Base-by-base conservation (phyloP, 768 basidiomycete genomes). In the Amanita subjunquillea region DNA sequence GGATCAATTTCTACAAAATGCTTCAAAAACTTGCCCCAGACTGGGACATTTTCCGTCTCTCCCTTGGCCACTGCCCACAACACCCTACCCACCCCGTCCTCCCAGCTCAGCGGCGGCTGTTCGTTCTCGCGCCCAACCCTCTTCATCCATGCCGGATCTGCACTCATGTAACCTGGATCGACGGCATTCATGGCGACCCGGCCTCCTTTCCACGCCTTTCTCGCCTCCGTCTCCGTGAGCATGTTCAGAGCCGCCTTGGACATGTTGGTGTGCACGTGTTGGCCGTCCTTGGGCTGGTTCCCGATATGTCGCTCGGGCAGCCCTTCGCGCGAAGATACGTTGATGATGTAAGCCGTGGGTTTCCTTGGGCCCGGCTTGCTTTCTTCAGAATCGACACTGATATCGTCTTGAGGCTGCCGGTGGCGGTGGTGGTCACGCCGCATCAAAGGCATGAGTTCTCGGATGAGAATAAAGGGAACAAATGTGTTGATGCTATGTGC, bases 211-310 rank as follows among this genome's bases (percentile, higher is more conserved):
- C 66, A 68, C 41, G 65, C 62, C 39, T 60, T 45, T 10, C 51
- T 54, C 2, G 66, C 68, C 53, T 69, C 61, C 0, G 67, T 71
- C 50, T 69, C 66, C 3, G 68, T 66, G 22, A 69, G 59, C 68
- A 69, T 69, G 48, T 69, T 69, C 27, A 68, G 57, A 13, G 68
- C 69, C 10, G 69, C 68, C 53, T 69, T 69, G 6, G 66, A 67
- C 67, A 69, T 69, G 54, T 69, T 69, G 30, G 67, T 69, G 55
- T 69, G 68, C 6, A 68, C 65, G 43, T 69, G 67, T 25, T 60
- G 54, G 10, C 65, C 63, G 23, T 57, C 55, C 38, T 67, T 67
- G 1, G 58, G 52, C 3, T 60, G 56, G n/a, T 58, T 55, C 23
- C 55, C 22, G 5, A 20, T 22, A 25, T 7, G 56, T 30, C 29